Evolutionary conservation across 805 yeast genomes (phyloP), one percentile per base, ranked within the genome.

Genomic region (Candida nemodendra): DNA sequence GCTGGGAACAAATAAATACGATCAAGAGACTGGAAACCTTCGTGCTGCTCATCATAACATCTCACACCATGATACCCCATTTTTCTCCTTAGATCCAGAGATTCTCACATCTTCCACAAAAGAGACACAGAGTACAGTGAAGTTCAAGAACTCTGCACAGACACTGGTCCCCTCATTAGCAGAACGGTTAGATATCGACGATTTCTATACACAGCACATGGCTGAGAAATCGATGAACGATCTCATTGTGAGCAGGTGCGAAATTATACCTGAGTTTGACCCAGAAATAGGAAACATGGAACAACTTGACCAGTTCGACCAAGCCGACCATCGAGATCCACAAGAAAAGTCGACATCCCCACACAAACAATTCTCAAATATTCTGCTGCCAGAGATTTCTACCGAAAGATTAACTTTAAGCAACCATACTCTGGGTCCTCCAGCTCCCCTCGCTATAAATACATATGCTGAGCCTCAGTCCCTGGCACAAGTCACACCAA

Each of bases 161-260:
- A 50, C 55, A 5, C 40, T 50, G 30, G 55, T 50, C 2, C 45
- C 48, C 7, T 41, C 51, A 3, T 27, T 47, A 4, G 38, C 41
- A 2, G 46, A 44, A 13, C 27, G 17, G 6, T 31, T 24, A 14
- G 36, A 38, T 15, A 27, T 29, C 22, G 38, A 33, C 17, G 40
- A 34, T 9, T 16, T 36, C 6, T 32, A 32, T 16, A 23, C 25
- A 17, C 38, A 21, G 4, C 19, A 22, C 4, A 8, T 22, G 15
- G 36, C 25, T n/a, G 38, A 23, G 27, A 40, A 30, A 24, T 34
- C 31, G 7, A 38, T 9, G 11, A 23, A 6, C 35, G n/a, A 13
- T 15, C 16, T 36, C 4, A 19, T 37, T 8, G 23, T 27, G 2
- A 32, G 22, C 12, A 27, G 25, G 12, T 38, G 41, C 14, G 33